A percentile compares a stretch with the other conserved stretches of the same genome.
Conservation (phyloP, 768 basidiomycete genomes). For the Pisolithus sp. region DNA sequence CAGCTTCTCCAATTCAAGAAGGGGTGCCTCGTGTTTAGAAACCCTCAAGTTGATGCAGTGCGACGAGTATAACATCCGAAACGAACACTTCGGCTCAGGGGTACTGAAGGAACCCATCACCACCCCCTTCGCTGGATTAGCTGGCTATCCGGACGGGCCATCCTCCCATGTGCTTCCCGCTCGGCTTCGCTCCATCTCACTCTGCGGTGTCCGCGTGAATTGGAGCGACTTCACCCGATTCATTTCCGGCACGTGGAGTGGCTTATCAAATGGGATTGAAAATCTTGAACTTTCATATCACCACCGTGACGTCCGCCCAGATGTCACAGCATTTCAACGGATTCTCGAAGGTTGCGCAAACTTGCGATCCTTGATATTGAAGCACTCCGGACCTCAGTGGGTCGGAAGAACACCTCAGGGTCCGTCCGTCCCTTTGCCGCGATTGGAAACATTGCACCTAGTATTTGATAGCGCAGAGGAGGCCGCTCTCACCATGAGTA, state of each 20-base stretch:
- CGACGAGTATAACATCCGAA: constrained; percentile 49
- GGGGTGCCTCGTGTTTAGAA: constrained; percentile 31
- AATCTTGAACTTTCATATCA: constrained; percentile 48
- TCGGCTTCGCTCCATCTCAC: constrained; percentile 40
- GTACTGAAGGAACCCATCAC: constrained; percentile 32
- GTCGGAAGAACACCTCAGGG: constrained; percentile 15
- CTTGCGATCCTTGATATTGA: constrained; percentile 39
- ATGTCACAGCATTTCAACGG: constrained; percentile 34
- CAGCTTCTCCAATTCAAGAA: constrained; percentile 21
- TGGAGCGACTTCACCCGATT: constrained; percentile 40
- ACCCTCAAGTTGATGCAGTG: constrained; percentile 52
- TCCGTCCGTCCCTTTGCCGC: constrained; percentile 31
- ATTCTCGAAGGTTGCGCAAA: constrained; percentile 37
- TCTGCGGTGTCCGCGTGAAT: constrained; percentile 53
- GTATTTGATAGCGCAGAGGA: constrained; percentile 39
- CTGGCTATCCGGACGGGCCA: background rate
- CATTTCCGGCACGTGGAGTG: constrained; percentile 17
- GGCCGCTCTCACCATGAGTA: constrained; percentile 33
- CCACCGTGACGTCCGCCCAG: constrained; percentile 48
- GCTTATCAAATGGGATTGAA: constrained; percentile 17
- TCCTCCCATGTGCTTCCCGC: constrained; percentile 26
- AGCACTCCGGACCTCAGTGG: constrained; percentile 39
- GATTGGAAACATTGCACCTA: constrained; percentile 34
- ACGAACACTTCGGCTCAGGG: constrained; percentile 37
- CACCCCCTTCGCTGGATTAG: constrained; percentile 23